Evolutionary conservation across 768 basidiomycete species (phyloP).

Genomic region (Lactarius hatsudake): DNA sequence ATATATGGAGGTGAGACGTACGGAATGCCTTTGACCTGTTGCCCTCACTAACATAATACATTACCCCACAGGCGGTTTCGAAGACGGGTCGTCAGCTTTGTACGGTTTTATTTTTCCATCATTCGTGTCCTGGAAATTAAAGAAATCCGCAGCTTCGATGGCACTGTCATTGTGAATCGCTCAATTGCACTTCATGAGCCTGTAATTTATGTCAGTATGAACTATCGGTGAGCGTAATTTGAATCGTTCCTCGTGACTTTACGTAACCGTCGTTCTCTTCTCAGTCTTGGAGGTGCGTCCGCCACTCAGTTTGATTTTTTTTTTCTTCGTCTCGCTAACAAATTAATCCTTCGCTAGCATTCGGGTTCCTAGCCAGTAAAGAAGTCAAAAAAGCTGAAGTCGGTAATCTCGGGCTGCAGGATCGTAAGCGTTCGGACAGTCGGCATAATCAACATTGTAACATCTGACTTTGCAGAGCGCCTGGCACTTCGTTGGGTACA

Average conservation of each 20-base stretch:
- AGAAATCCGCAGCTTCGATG: slow-evolving; percentile 2
- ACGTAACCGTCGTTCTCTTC: not conserved
- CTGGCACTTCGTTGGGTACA: slow-evolving; percentile 62
- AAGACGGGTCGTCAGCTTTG: not conserved
- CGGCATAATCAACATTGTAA: not conserved
- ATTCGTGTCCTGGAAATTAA: not conserved
- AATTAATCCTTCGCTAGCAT: slow-evolving; percentile 32
- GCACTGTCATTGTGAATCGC: slow-evolving; percentile 26
- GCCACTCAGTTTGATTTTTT: not conserved
- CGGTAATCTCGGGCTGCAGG: slow-evolving; percentile 61
- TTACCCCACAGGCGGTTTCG: slow-evolving; percentile 4
- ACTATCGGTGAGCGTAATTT: slow-evolving; percentile 27
- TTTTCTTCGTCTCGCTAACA: too few species aligned
- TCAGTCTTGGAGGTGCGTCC: slow-evolving; percentile 14
- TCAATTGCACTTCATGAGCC: slow-evolving; percentile 29
- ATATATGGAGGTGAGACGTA: slow-evolving; percentile 27
- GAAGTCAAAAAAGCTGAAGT: slow-evolving; percentile 52
- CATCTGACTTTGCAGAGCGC: slow-evolving; percentile 40
- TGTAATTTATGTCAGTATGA: slow-evolving; percentile 31
- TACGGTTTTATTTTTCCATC: not conserved
- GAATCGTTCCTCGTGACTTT: not conserved
- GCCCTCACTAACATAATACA: not conserved
- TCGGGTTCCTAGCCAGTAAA: slow-evolving; percentile 50
- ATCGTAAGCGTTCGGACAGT: slow-evolving; percentile 43
- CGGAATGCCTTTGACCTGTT: not conserved